Evolutionary conservation across 371 early-diverging fungal genomes (phyloP).

Genomic region (Mortierella polycephala): DNA sequence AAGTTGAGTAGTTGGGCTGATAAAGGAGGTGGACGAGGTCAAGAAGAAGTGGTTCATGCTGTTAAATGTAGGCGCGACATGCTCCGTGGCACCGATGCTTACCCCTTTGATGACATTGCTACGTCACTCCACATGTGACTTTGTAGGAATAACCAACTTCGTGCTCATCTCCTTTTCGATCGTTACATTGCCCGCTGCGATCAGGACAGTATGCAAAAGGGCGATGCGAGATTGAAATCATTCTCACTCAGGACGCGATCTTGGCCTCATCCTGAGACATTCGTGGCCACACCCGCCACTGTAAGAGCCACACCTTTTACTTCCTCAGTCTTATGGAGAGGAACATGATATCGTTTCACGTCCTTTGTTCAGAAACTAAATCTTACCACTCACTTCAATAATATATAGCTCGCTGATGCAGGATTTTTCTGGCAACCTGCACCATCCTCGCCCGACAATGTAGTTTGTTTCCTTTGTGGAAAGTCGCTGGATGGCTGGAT

Average conservation of each 20-base stretch:
- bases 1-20: no score
- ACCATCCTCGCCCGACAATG: slow-evolving; percentile 35
- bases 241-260: slow-evolving; percentile 23
- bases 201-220: slow-evolving; percentile 32
- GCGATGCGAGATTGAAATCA: slow-evolving; percentile 38
- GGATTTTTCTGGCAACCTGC: slow-evolving; percentile 52
- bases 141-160: background rate
- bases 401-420: slow-evolving; percentile 44
- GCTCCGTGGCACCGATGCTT: no score
- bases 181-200: no score
- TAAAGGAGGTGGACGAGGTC: no score
- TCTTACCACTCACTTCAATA: background rate
- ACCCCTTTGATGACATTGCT: no score
- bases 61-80: no score
- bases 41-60: no score
- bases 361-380: background rate
- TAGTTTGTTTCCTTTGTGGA: slow-evolving; percentile 51
- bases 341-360: background rate
- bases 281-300: slow-evolving; percentile 28
- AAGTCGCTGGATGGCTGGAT: slow-evolving; percentile 53
- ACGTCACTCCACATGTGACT: no score
- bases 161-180: background rate
- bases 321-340: no score
- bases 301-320: slow-evolving; percentile 7
- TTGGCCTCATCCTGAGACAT: slow-evolving; percentile 38